Conservation (phyloP, 2,329 filamentous ascomycete genomes). For the Ascochyta lentis region DNA sequence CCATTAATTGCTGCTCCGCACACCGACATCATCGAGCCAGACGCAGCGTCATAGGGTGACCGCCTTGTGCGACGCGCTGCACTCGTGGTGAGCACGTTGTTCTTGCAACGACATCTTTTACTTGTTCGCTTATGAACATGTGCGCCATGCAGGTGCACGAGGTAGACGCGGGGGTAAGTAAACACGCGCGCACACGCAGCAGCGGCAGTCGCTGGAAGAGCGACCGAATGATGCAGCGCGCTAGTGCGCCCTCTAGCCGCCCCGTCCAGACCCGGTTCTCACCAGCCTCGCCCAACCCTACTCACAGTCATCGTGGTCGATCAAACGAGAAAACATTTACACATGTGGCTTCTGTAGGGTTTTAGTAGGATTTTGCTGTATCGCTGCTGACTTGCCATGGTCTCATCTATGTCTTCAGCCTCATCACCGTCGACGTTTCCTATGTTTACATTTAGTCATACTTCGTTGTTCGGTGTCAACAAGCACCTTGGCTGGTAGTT, state of each 20-base stretch:
- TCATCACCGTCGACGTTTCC: too few species aligned
- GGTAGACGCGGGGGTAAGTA: slow-evolving; percentile 5
- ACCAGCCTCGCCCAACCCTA: slow-evolving; percentile 10
- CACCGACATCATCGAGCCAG: slow-evolving; percentile 17
- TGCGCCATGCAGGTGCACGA: slow-evolving; percentile 8
- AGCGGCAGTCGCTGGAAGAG: slow-evolving; percentile 4
- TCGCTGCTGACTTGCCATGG: background rate
- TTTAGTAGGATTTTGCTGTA: background rate
- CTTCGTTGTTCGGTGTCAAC: background rate
- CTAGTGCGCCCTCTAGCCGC: slow-evolving; percentile 13
- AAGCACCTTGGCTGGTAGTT: background rate
- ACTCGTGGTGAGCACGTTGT: slow-evolving; percentile 17
- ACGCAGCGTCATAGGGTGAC: slow-evolving; percentile 10
- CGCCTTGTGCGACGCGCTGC: slow-evolving; percentile 9
- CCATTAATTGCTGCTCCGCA: slow-evolving; percentile 19
- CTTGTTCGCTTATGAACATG: slow-evolving; percentile 4
- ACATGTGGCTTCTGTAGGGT: background rate
- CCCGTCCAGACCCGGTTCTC: slow-evolving; percentile 6
- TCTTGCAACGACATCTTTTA: background rate
- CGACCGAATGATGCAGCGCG: slow-evolving; percentile 10
- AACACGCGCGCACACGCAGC: slow-evolving; percentile 7
- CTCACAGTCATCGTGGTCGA: slow-evolving; percentile 7
- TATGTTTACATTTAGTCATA: background rate
- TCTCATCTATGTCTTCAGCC: background rate
- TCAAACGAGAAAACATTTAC: background rate